A percentile compares a stretch with the other conserved stretches of the same genome.
Conservation (phyloP, 2,329 filamentous ascomycete species). For the Botrytis byssoidea region DNA sequence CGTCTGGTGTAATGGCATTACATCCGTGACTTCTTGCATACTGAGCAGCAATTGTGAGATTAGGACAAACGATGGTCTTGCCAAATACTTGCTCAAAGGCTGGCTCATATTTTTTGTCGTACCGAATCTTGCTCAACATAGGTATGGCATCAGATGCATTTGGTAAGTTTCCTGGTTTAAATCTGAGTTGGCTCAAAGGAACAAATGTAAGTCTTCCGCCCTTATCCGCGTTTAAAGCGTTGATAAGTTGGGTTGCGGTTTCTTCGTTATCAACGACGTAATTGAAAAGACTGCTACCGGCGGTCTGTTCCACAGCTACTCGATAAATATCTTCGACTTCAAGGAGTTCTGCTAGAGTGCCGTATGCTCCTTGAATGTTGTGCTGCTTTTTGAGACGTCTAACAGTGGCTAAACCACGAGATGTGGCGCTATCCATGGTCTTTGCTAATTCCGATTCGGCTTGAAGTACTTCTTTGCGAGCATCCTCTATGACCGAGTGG, state of each 20-base stretch:
- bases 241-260: conserved; percentile 78
- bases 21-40: conserved; percentile 91
- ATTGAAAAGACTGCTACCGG: conserved; percentile 89
- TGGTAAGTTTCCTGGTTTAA: conserved; percentile 72
- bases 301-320: conserved; percentile 87
- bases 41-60: conserved; percentile 80
- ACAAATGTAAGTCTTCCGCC: conserved; percentile 92
- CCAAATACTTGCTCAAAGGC: conserved; percentile 96
- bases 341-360: conserved; percentile 90
- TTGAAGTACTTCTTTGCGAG: conserved; percentile 71
- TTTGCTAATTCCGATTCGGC: conserved; percentile 76
- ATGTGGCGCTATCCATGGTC: conserved; percentile 86
- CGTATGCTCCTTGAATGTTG: conserved; percentile 82
- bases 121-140: conserved; percentile 80
- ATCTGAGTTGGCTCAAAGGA: conserved; percentile 78
- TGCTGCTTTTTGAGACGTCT: conserved; percentile 77
- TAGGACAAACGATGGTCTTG: conserved; percentile 91
- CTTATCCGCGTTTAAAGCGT: conserved; percentile 73
- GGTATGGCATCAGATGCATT: conserved; percentile 84
- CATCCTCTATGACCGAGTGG: conserved; percentile 71
- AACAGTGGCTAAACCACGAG: conserved; percentile 82
- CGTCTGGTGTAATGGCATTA: conserved; percentile 90
- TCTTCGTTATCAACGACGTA: conserved; percentile 92
- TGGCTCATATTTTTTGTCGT: conserved; percentile 71
- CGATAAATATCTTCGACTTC: conserved; percentile 82